phyloP scores from a whole-genome alignment of 805 yeast species.

The Sugiyamaella mastotermitis region DNA sequence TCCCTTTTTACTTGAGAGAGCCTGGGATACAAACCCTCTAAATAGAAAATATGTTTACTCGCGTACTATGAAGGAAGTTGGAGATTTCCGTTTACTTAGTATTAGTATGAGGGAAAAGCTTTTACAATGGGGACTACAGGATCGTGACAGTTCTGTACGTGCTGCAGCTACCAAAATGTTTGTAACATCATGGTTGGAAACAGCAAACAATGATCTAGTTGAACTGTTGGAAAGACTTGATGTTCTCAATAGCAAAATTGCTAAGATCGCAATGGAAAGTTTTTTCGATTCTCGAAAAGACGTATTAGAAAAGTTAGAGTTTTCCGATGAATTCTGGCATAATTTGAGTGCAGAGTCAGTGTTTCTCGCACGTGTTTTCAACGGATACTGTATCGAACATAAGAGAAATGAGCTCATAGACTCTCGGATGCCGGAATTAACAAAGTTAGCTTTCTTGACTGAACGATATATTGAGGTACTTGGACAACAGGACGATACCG shows the following conservation, averaged over 20 bases:
- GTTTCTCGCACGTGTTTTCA: constrained; percentile 63
- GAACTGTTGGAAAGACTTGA: constrained; percentile 67
- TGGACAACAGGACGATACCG: constrained; percentile 38
- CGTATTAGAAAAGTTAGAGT: constrained; percentile 48
- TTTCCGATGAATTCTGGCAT: constrained; percentile 65
- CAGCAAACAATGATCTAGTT: constrained; percentile 61
- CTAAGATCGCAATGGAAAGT: constrained; percentile 58
- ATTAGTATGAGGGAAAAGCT: constrained; percentile 56
- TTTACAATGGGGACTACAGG: constrained; percentile 79
- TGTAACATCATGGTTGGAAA: constrained; percentile 63
- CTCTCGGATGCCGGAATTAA: constrained; percentile 69
- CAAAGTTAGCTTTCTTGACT: constrained; percentile 57
- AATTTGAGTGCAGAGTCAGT: constrained; percentile 68
- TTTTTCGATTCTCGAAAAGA: constrained; percentile 62
- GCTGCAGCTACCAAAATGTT: constrained; percentile 69
- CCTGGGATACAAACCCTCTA: constrained; percentile 67
- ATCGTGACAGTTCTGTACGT: constrained; percentile 70
- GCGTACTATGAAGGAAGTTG: constrained; percentile 59
- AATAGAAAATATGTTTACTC: constrained; percentile 72
- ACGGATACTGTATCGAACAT: constrained; percentile 50
- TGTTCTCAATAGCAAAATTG: constrained; percentile 60
- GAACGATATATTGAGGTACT: constrained; percentile 44
- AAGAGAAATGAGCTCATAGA: constrained; percentile 53
- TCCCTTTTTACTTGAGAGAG: constrained; percentile 65
- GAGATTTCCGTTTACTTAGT: constrained; percentile 52